Base-by-base conservation (phyloP, 495 filamentous ascomycete species). In the Aspergillus homomorphus region DNA sequence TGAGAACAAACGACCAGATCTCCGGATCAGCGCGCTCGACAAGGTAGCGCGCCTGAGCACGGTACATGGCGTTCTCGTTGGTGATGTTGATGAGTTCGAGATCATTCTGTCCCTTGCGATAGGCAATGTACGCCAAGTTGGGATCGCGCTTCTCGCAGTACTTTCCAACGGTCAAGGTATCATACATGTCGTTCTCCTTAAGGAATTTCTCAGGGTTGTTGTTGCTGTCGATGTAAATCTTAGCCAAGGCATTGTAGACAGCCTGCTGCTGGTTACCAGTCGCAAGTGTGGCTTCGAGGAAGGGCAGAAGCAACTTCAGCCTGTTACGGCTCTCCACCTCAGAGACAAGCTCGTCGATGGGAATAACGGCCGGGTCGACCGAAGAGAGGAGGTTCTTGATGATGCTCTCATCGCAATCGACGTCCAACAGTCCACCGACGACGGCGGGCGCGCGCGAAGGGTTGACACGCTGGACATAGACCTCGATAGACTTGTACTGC, bases 161-260 rank as follows among this genome's bases (percentile, higher is more conserved):
- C 74, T 97, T 96, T 65, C 95, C 95, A 60, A 99, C 91, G 20
- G 79, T 85, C 43, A 97, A 76, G 3, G 95, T 87, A 72, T 99
- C 95, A 66, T 99, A 99, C 72, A 94, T 84, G 63, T 97, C 90
- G 71, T 98, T 99, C 76, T 98, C 94, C 79, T 91, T 96, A 48
- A 99, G 80, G 81, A 99, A 99, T 69, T 90, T 93, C 82, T 99
- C 95, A 0, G 95, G 95, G 70, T 96, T 91, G 76, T 96, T 97
- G 81, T 99, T 99, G 72, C 88, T 93, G 73, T 98, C 95, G 62
- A 99, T 99, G 78, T 99, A 99, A 61, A 99, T 98, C 87, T 99
- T 99, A 8, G 95, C 95, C 38, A 99, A 83, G 15, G 95, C 95
- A 63, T 99, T 97, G 81, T 92, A 99, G 48, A 99, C 91, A 24